Evolutionary conservation across 2,329 filamentous ascomycete species (phyloP).

Genomic region (Ceratocystis alfenasii): DNA sequence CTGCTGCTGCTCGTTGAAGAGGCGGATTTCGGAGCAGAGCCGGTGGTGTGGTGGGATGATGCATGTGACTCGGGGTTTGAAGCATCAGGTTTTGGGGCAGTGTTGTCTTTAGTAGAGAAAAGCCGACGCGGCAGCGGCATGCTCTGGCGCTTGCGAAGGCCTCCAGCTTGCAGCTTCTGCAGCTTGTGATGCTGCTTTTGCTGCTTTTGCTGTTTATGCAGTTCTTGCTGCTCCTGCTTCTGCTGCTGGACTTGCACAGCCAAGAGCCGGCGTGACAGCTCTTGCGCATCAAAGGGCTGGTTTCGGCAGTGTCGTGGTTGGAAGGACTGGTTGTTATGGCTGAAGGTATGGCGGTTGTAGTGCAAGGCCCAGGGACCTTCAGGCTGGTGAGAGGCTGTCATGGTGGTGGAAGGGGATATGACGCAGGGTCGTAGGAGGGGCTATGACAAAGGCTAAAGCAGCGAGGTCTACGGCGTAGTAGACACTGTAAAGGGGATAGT

Average conservation of each 20-base stretch:
- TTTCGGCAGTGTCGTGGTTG: slow-evolving; percentile 22
- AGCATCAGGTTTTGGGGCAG: slow-evolving; percentile 13
- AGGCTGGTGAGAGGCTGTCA: slow-evolving; percentile 15
- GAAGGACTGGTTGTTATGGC: slow-evolving; percentile 23
- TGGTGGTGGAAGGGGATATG: neutral
- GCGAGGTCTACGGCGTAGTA: no score
- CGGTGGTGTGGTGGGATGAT: neutral
- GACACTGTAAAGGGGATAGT: no score
- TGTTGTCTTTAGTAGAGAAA: slow-evolving; percentile 22
- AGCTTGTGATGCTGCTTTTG: slow-evolving; percentile 34
- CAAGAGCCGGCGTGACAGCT: slow-evolving; percentile 42
- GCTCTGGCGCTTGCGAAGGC: neutral
- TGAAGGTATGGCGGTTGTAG: slow-evolving; percentile 18
- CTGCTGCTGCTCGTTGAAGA: neutral
- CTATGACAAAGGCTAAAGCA: neutral
- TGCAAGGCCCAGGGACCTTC: neutral
- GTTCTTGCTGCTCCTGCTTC: neutral
- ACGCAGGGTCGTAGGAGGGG: neutral
- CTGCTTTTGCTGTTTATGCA: neutral
- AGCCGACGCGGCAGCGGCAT: slow-evolving; percentile 17
- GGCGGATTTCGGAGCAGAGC: neutral
- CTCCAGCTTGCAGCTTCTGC: slow-evolving; percentile 25
- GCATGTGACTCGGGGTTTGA: neutral
- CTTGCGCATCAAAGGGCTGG: slow-evolving; percentile 40
- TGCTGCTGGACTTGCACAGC: slow-evolving; percentile 41